Conservation (phyloP, 495 filamentous ascomycete genomes). For the Penicillium atrosanguineum region DNA sequence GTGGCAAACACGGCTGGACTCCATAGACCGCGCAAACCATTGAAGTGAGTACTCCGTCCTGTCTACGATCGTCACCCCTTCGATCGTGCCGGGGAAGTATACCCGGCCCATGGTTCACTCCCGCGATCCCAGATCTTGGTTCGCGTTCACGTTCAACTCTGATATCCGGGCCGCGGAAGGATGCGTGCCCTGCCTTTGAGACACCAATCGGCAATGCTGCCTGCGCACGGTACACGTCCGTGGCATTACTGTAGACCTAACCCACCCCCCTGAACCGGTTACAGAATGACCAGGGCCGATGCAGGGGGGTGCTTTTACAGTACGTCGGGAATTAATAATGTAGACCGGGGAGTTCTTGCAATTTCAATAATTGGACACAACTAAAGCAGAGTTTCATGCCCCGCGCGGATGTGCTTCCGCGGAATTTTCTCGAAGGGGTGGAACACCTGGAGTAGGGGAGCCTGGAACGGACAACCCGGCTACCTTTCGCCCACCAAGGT, state of each 20-base stretch:
- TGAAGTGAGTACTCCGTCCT: neutral
- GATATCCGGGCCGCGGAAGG: conserved; percentile 2
- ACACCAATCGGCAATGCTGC: neutral
- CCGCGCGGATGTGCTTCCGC: conserved; percentile 16
- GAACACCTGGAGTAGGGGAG: conserved; percentile 12
- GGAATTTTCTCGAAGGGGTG: conserved; percentile 32
- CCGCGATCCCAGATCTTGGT: conserved; percentile 17
- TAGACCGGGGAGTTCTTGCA: neutral
- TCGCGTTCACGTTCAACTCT: conserved; percentile 1
- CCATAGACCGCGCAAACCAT: conserved; percentile 2
- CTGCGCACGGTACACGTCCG: neutral
- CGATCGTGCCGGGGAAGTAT: conserved; percentile 22
- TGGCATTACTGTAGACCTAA: neutral
- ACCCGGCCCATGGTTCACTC: conserved; percentile 28
- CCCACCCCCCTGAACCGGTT: neutral
- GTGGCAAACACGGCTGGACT: conserved; percentile 5
- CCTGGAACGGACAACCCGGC: conserved; percentile 8
- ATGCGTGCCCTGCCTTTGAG: neutral
- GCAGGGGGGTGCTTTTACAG: conserved; percentile 3
- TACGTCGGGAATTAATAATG: neutral
- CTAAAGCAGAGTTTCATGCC: conserved; percentile 1
- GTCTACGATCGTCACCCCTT: conserved; percentile 4
- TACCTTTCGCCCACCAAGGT: conserved; percentile 15
- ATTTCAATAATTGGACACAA: neutral
- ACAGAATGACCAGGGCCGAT: neutral